Conservation (phyloP, 257 asterid genomes). For the Nicotiana noctiflora region DNA sequence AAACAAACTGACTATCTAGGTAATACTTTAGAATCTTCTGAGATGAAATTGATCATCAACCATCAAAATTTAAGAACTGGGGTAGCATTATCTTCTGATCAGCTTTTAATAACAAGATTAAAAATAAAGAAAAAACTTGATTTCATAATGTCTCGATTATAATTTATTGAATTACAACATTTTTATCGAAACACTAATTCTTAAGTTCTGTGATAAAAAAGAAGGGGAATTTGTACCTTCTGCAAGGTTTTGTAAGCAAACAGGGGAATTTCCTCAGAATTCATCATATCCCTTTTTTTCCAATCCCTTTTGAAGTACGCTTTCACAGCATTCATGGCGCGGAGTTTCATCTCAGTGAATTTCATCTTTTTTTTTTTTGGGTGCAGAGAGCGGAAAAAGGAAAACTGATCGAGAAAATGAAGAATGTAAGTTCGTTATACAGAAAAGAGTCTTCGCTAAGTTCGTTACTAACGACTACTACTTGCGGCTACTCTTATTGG, state of each 20-base stretch:
- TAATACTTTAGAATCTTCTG: too few relatives aligned
- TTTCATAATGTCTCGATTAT: not conserved
- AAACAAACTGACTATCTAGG: too few relatives aligned
- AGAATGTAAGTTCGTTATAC: not conserved
- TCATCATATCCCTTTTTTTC: not conserved
- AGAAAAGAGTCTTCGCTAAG: not conserved
- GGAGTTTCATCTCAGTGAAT: not conserved
- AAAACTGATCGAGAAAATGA: not conserved
- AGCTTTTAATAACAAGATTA: not conserved
- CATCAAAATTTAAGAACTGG: not conserved
- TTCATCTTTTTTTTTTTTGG: not conserved
- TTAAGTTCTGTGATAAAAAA: not conserved
- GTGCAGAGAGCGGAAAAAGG: not conserved
- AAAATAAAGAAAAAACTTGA: not conserved
- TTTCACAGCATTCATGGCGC: not conserved
- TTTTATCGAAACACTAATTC: not conserved
- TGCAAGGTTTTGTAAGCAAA: not conserved
- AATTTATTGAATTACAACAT: not conserved
- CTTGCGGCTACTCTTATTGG: not conserved
- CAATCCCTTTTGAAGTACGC: not conserved
- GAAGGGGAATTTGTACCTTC: not conserved
- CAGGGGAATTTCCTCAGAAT: not conserved
- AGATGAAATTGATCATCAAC: not conserved
- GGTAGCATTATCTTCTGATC: not conserved
- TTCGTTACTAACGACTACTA: not conserved